A percentile compares a stretch with the other conserved stretches of the same genome.
phyloP scores from a whole-genome alignment of 345 rosid genomes.

The Populus davidiana region DNA sequence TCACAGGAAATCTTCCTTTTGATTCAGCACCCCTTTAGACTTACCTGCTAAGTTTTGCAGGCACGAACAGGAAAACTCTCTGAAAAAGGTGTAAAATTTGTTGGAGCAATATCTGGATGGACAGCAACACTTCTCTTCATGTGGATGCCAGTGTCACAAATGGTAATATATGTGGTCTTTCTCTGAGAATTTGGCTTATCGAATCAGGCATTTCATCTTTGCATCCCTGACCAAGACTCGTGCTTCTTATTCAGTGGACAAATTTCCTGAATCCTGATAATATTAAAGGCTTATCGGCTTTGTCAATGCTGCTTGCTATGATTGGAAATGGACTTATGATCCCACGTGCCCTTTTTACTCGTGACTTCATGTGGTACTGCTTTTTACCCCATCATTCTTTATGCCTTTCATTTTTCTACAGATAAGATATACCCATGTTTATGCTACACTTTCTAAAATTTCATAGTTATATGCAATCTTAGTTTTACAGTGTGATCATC shows the following conservation, averaged over 20 bases:
- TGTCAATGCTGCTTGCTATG: slow-evolving; percentile 86
- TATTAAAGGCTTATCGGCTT: slow-evolving; percentile 77
- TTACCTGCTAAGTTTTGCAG: slow-evolving; percentile 52
- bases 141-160: slow-evolving; percentile 96
- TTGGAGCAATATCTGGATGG: slow-evolving; percentile 83
- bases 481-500: background rate
- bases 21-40: slow-evolving; percentile 17
- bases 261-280: slow-evolving; percentile 79
- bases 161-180: slow-evolving; percentile 44
- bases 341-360: slow-evolving; percentile 84
- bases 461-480: background rate
- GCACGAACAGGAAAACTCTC: slow-evolving; percentile 71
- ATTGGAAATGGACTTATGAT: slow-evolving; percentile 89
- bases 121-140: slow-evolving; percentile 93
- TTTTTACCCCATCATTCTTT: background rate
- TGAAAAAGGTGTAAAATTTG: slow-evolving; percentile 56
- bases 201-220: background rate
- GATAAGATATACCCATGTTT: background rate
- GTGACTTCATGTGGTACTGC: slow-evolving; percentile 91
- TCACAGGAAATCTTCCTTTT: slow-evolving; percentile 1
- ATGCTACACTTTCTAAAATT: background rate
- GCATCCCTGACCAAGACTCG: slow-evolving; percentile 19
- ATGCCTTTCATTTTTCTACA: background rate
- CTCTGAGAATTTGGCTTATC: background rate
- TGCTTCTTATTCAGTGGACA: slow-evolving; percentile 66